phyloP scores from a whole-genome alignment of 139 green algal species.

The Trebouxia sp. region DNA sequence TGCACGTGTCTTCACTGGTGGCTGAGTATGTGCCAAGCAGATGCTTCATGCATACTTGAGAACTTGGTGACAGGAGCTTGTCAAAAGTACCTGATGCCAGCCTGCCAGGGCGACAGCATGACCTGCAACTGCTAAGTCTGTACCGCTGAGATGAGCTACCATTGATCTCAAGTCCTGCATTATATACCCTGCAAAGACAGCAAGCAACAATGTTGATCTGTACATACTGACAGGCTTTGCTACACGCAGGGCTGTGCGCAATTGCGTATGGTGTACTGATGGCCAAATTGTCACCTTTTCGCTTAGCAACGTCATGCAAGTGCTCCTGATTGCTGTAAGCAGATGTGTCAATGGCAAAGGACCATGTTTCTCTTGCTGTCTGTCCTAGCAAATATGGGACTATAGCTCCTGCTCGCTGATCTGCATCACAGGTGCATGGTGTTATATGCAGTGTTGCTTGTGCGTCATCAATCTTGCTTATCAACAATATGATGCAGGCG shows the following conservation, averaged over 20 bases:
- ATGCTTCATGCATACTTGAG: background rate
- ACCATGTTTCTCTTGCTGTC: background rate
- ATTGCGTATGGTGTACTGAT: background rate
- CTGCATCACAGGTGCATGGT: background rate
- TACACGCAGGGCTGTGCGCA: no score
- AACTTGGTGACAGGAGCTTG: background rate
- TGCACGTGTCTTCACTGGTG: background rate
- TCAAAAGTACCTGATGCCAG: slow-evolving; percentile 61
- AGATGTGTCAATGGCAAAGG: slow-evolving; percentile 7
- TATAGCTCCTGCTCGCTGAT: background rate
- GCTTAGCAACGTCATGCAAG: background rate
- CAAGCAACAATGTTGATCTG: no score
- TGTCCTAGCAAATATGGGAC: background rate
- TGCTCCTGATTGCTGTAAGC: background rate
- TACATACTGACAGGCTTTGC: no score
- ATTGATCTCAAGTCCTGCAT: slow-evolving; percentile 58
- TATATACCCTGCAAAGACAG: background rate
- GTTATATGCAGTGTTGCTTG: no score
- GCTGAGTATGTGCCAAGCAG: background rate
- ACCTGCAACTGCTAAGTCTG: slow-evolving; percentile 68
- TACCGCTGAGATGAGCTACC: slow-evolving; percentile 54
- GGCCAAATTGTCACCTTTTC: background rate
- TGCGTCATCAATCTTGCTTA: no score
- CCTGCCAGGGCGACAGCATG: slow-evolving; percentile 62
- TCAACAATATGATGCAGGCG: no score